A percentile compares a stretch with the other conserved stretches of the same genome.
Conservation (phyloP, 495 filamentous ascomycete species). For the Podospora fimiseda region DNA sequence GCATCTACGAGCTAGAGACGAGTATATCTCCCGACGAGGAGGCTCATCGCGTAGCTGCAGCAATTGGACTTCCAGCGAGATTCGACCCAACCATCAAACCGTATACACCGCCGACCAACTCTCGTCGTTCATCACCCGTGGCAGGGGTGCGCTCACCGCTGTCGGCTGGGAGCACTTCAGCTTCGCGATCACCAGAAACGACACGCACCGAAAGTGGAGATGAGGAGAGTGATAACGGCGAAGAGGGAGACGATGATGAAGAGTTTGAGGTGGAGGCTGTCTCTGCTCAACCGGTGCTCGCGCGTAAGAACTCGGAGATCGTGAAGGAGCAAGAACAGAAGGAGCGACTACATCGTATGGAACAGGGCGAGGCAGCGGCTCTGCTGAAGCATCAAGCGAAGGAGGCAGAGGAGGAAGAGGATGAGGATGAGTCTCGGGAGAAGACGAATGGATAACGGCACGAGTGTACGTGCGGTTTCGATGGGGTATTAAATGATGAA, state of each 20-base stretch:
- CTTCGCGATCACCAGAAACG: slow-evolving; percentile 16
- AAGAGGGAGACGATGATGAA: slow-evolving; percentile 37
- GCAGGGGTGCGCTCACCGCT: slow-evolving; percentile 19
- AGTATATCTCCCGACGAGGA: slow-evolving; percentile 52
- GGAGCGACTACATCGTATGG: slow-evolving; percentile 50
- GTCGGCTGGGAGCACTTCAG: slow-evolving; percentile 18
- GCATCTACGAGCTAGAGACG: slow-evolving; percentile 42
- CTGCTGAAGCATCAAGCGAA: slow-evolving; percentile 27
- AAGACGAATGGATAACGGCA: slow-evolving; percentile 1
- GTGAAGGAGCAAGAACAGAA: slow-evolving; percentile 34
- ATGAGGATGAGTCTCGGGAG: slow-evolving; percentile 23
- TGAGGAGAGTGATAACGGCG: slow-evolving; percentile 45
- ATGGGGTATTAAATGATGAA: too few species aligned
- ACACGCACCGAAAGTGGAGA: slow-evolving; percentile 33
- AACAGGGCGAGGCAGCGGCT: slow-evolving; percentile 46
- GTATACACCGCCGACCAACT: slow-evolving; percentile 19
- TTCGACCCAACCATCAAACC: slow-evolving; percentile 52
- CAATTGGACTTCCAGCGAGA: slow-evolving; percentile 56
- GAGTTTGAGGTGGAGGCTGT: slow-evolving; percentile 46
- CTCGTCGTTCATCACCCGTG: slow-evolving; percentile 25
- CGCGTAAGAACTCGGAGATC: slow-evolving; percentile 15
- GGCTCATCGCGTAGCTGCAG: slow-evolving; percentile 63
- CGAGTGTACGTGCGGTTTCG: too few species aligned
- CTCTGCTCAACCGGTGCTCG: slow-evolving; percentile 29
- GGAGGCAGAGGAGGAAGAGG: slow-evolving; percentile 23